Evolutionary conservation across 2,329 filamentous ascomycete species (phyloP), one percentile per base, ranked within the genome.

Genomic region (Phoma herbarum): DNA sequence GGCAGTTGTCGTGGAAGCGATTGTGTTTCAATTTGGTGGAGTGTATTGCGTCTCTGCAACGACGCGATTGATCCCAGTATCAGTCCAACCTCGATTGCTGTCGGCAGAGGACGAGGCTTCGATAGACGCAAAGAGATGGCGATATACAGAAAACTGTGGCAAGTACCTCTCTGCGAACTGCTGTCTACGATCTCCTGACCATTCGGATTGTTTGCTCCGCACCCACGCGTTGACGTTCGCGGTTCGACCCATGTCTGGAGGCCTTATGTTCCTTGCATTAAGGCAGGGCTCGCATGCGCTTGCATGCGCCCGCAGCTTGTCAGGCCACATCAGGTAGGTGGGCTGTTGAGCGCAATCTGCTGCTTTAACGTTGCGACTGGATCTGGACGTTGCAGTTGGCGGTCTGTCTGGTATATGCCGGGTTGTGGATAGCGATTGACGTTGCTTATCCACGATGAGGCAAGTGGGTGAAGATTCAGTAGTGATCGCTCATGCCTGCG

Each of bases 241-340:
- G 28, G 18, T 46, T 35, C 22, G 31, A 18, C 41, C 41, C 39
- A 20, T 46, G 28, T 35, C 26, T 20, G 33, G 41, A 48, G 18
- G 53, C 46, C 41, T 51, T 18, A 50, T 41, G 39, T 57, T 29
- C 18, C 41, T 23, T 25, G 42, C 47, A 46, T 51, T 51, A 57
- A 56, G 39, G n/a, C 28, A 45, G 33, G 46, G 46, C 41, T 50
- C 9, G 31, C 37, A 37, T 14, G 23, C 18, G 46, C 41, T 50
- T 5, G 31, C 37, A 37, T 14, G 23, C 18, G 20, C 22, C 33
- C 22, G 47, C 39, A 22, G 31, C 54, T 16, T 53, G 56, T 58
- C 56, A 49, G 44, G n/a, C 56, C 56, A 33, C 11, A 44, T 58
- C 44, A 41, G 56, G 56, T 45, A 58, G 49, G 56, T 45, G 28